Percentiles rank a stretch among this genome's conserved stretches.
Evolutionary conservation across 805 yeast species (phyloP).

Genomic region (Candida tallmaniae): DNA sequence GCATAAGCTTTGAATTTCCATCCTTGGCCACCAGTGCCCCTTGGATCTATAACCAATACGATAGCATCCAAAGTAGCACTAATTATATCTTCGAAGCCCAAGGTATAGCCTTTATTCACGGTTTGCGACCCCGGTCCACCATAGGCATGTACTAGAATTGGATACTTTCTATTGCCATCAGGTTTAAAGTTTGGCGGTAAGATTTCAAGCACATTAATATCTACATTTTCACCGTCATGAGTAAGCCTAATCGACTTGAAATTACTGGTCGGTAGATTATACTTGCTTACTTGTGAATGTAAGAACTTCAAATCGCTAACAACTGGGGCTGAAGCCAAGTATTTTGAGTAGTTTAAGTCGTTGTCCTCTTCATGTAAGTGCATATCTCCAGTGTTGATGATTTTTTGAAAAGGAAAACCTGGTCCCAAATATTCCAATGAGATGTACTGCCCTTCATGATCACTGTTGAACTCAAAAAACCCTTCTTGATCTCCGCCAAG

Average conservation of each 20-base stretch:
- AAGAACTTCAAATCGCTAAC: constrained; percentile 16
- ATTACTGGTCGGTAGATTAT: constrained; percentile 51
- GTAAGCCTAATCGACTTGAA: constrained; percentile 29
- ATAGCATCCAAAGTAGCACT: constrained; percentile 56
- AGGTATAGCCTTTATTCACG: constrained; percentile 40
- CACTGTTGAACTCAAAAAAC: constrained; percentile 63
- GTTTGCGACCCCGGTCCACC: constrained; percentile 82
- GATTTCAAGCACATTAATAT: constrained; percentile 54
- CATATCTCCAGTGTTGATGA: constrained; percentile 40
- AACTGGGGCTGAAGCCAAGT: constrained; percentile 11
- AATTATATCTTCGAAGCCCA: constrained; percentile 57
- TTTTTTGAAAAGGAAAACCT: constrained; percentile 67
- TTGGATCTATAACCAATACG: constrained; percentile 66
- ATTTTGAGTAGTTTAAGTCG: constrained; percentile 7
- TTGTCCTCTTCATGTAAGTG: constrained; percentile 16
- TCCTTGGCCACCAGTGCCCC: constrained; percentile 80
- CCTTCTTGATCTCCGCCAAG: constrained; percentile 44
- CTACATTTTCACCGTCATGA: constrained; percentile 26
- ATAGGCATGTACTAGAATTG: constrained; percentile 63
- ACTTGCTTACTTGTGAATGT: constrained; percentile 16
- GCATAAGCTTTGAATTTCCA: constrained; percentile 64
- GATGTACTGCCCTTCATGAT: constrained; percentile 67
- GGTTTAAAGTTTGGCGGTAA: constrained; percentile 55
- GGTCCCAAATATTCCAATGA: constrained; percentile 74
- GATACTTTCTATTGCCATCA: constrained; percentile 39